These are phyloP conservation scores for Polymyxa betae DNA, from an alignment of 208 protist species.

Conservation along the genomic window DNA sequence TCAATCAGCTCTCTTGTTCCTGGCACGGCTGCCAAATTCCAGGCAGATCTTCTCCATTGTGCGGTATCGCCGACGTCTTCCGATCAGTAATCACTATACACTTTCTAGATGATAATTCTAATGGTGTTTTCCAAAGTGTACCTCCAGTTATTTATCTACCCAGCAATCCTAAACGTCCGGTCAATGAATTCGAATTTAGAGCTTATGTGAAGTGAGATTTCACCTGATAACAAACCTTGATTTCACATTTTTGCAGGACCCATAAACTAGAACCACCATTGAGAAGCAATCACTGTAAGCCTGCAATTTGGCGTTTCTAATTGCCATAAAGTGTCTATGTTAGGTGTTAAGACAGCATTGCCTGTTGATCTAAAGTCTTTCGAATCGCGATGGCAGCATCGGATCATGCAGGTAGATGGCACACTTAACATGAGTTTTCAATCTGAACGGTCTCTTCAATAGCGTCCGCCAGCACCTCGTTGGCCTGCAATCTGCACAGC, in stretches of 20 bases:
- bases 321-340: background rate
- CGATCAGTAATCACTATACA: background rate
- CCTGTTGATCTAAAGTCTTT: background rate
- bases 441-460: background rate
- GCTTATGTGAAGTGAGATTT: background rate
- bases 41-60: background rate
- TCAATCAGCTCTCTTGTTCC: background rate
- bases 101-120: background rate
- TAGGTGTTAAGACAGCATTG: background rate
- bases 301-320: background rate
- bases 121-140: background rate
- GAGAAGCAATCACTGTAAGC: background rate
- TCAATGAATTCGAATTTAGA: background rate
- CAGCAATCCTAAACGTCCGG: background rate
- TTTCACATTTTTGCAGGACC: background rate
- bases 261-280: background rate
- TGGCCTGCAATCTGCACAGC: background rate
- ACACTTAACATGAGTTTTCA: background rate
- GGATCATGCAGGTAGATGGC: background rate
- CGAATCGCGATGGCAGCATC: background rate
- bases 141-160: background rate
- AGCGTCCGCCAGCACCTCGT: background rate
- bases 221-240: background rate
- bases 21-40: background rate
- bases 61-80: background rate